Evolutionary conservation across 805 yeast genomes (phyloP).

Genomic region (Ogataea neopini): DNA sequence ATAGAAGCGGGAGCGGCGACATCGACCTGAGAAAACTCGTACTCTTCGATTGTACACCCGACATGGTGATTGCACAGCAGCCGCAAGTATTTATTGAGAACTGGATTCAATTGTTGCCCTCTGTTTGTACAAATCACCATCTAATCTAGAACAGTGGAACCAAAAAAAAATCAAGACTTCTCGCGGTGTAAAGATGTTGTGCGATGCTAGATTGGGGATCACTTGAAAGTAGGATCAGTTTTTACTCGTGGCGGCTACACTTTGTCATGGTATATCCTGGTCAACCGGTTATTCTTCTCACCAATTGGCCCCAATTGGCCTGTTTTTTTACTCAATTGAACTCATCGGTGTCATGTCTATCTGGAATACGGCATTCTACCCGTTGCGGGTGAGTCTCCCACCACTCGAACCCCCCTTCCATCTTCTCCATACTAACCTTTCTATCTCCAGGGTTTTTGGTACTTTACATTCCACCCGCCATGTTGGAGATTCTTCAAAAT

Average conservation of each 20-base stretch:
- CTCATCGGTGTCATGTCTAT: conserved; percentile 10
- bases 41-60: conserved; percentile 20
- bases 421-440: neutral
- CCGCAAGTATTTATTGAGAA: neutral
- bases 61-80: conserved; percentile 6
- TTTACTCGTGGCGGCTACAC: neutral
- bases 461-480: conserved; percentile 24
- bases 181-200: conserved; percentile 13
- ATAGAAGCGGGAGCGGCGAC: conserved; percentile 32
- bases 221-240: neutral
- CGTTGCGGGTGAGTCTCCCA: conserved; percentile 21
- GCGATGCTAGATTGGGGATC: neutral
- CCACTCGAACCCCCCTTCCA: no score
- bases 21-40: conserved; percentile 27
- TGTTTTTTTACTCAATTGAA: no score
- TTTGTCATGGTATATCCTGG: no score
- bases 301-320: no score
- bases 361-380: conserved; percentile 15
- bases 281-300: no score
- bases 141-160: neutral
- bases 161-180: neutral
- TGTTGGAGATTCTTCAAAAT: conserved; percentile 30
- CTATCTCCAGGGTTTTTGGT: conserved; percentile 27
- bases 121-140: conserved; percentile 6
- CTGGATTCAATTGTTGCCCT: neutral